Base-by-base conservation (phyloP, 208 protist species). In the Crithidia sp. region DNA sequence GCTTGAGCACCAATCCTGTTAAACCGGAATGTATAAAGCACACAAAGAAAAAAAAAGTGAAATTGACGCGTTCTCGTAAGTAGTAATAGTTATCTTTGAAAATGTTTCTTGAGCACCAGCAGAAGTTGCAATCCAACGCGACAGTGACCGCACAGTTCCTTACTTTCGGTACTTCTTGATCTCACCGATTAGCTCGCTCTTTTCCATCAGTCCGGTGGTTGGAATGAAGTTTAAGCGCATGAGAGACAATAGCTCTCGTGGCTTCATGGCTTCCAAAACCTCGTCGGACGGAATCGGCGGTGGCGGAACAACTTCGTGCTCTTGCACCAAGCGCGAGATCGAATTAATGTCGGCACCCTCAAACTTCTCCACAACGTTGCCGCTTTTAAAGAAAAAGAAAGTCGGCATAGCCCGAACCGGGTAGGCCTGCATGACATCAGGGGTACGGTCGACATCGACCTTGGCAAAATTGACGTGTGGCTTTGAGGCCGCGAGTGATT, bases 381-480 rank as follows among this genome's bases (percentile, higher is more conserved):
- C 89, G 44, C 59, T 70, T 58, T 90, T 91, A 50, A 92, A 90
- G 49, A 91, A 82, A 39, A 77, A 71, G 61, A 94, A 94, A 0
- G 89, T 92, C 14, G 87, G 89, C 85, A 92, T 92, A 8, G 75
- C 81, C 8, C 71, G 62, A 5, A 94, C 82, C 12, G 79, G 83
- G 55, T 91, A 92, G 28, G 67, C 68, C 10, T 52, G 41, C 39
- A 84, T 86, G 19, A 92, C 72, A 43, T 91, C 89, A 10, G 71
- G 43, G 0, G 82, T 54, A 2, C 41, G 40, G 61, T 94, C 89
- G 3, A 92, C 87, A 82, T 94, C 85, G 0, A 94, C 81, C 74
- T 94, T 90, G 45, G 64, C 79, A 40, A 94, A 92, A 54, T 79
- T 89, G 14, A 92, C 84, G 41, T 89, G 76, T 6, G 76, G 84